Evolutionary conservation across 768 basidiomycete genomes (phyloP), one percentile per base, ranked within the genome.

Genomic region (Podaxis carcinomalis): DNA sequence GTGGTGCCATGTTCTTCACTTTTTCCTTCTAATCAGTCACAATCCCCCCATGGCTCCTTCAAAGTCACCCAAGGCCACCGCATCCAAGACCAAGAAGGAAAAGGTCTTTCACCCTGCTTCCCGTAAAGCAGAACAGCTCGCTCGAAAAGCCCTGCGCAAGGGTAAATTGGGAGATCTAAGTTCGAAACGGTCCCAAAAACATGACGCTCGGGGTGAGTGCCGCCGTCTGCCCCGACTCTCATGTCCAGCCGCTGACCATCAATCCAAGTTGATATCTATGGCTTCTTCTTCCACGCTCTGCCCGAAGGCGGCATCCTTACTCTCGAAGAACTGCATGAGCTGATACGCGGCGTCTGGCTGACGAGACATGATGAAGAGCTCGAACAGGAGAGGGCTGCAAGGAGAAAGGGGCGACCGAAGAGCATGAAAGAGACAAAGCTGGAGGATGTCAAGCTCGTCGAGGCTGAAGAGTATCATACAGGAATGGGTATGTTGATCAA

Each of bases 61-160:
- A 62, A 69, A 72, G 63, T 68, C 78, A 59, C 68, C 73, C 40
- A 77, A 80, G 64, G 57, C 71, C 19, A 59, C 68, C 9, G 37
- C 67, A 59, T 60, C 67, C 42, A 27, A 67, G 46, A 61, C 65
- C 35, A 90, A 86, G 72, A 90, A 85, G 73, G 90, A 91, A 68
- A 93, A 93, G 67, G 66, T 93, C 9, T 89, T 88, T 64, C 92
- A 94, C 69, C 92, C 92, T 3, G 79, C 87, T 51, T 94, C 92
- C 21, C 81, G 92, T 63, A 94, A 93, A 74, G 92, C 92, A 2
- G 84, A 80, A 11, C 91, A 93, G 68, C 78, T 92, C 13, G 77
- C 82, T 14, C 83, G 91, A 21, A 79, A 83, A 59, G 83, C 86
- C 23, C 70, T 90, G 40, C 81, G 92, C 63, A 90, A 90, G 66